These are phyloP conservation scores for Endocalyx cinctus DNA, from an alignment of 2,329 filamentous ascomycete genomes.

Conservation along the genomic window DNA sequence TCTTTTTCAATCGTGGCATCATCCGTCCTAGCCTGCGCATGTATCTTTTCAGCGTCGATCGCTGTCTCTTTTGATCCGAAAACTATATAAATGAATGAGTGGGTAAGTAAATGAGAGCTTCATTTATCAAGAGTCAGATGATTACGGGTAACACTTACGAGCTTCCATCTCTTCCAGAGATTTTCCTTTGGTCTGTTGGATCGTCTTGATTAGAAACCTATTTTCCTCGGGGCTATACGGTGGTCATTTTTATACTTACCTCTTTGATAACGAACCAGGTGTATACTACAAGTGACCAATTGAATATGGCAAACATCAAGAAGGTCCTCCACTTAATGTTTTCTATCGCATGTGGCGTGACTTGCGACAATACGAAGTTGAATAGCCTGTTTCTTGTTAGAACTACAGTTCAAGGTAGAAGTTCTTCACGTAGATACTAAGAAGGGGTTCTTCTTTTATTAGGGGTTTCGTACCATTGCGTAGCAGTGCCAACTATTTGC, in stretches of 20 bases:
- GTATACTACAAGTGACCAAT: slow-evolving; percentile 39
- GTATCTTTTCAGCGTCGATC: slow-evolving; percentile 1
- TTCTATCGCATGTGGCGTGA: slow-evolving; percentile 42
- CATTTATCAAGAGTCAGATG: not conserved
- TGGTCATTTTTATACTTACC: slow-evolving; percentile 3
- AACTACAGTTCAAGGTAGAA: too few relatives aligned
- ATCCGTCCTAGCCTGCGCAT: slow-evolving; percentile 2
- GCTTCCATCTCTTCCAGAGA: slow-evolving; percentile 38
- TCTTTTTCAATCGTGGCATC: too few relatives aligned
- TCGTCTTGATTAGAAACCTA: not conserved
- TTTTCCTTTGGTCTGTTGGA: slow-evolving; percentile 32
- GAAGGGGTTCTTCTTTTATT: too few relatives aligned
- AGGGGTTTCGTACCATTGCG: too few relatives aligned
- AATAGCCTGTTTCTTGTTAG: too few relatives aligned
- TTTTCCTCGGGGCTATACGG: too few relatives aligned
- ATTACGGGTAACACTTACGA: slow-evolving; percentile 11
- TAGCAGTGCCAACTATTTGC: slow-evolving; percentile 37
- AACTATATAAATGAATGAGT: slow-evolving; percentile 1
- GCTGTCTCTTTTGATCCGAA: slow-evolving; percentile 5
- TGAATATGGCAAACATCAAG: slow-evolving; percentile 46
- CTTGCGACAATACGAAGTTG: slow-evolving; percentile 45
- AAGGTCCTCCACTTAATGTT: slow-evolving; percentile 45
- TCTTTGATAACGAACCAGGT: slow-evolving; percentile 39
- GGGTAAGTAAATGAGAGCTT: too few relatives aligned
- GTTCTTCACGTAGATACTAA: too few relatives aligned